A percentile compares a stretch with the other conserved stretches of the same genome.
Conservation (phyloP, 768 basidiomycete species). For the Leccinum incarnatum region DNA sequence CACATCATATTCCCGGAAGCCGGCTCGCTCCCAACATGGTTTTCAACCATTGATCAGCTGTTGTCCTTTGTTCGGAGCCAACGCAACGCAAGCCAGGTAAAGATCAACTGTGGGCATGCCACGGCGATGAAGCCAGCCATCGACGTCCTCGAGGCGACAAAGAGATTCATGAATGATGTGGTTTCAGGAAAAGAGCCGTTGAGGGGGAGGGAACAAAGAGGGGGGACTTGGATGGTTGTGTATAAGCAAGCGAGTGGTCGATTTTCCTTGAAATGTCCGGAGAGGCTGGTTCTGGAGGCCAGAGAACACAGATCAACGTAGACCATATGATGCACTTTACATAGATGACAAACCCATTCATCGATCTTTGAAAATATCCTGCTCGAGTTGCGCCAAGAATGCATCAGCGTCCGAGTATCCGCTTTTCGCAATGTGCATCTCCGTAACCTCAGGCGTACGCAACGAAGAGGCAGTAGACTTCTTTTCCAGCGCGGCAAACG, state of each 20-base stretch:
- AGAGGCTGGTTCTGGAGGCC: constrained; percentile 43
- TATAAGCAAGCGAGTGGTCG: constrained; percentile 42
- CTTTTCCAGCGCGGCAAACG: constrained; percentile 51
- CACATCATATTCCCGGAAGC: constrained; percentile 54
- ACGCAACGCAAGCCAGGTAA: constrained; percentile 26
- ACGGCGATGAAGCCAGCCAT: constrained; percentile 45
- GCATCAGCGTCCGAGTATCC: constrained; percentile 44
- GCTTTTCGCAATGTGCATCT: constrained; percentile 21
- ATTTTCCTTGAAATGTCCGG: constrained; percentile 49
- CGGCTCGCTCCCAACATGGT: constrained; percentile 52
- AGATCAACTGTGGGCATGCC: constrained; percentile 50
- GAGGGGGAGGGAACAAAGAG: constrained; percentile 29
- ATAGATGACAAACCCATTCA: background rate
- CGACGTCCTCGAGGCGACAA: constrained; percentile 41
- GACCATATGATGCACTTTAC: background rate
- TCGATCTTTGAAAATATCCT: constrained; percentile 46
- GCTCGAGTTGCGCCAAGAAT: constrained; percentile 65
- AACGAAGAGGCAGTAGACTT: constrained; percentile 18
- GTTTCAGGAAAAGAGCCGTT: constrained; percentile 40
- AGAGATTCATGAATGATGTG: constrained; percentile 48
- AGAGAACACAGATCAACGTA: constrained; percentile 12
- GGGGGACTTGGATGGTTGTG: constrained; percentile 40
- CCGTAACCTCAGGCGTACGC: constrained; percentile 25
- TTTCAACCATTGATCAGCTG: constrained; percentile 42
- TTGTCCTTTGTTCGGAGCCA: constrained; percentile 39